Evolutionary conservation across 306 rosid genomes (phyloP).

Genomic region (Cicer bijugum): DNA sequence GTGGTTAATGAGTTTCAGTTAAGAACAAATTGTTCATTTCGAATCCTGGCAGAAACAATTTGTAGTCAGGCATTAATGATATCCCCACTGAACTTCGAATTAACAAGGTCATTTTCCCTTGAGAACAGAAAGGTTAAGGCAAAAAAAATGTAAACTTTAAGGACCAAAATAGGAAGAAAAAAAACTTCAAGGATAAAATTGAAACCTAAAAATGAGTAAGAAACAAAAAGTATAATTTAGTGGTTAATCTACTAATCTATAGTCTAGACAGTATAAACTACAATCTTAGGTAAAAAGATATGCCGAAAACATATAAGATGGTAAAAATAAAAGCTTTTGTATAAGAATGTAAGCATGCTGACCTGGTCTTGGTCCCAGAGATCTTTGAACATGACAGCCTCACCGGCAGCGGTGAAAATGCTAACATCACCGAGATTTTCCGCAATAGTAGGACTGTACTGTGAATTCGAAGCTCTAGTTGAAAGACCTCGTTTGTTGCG

Average conservation of each 20-base stretch:
- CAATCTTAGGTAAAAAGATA: neutral
- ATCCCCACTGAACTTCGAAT: too few relatives aligned
- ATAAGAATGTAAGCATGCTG: constrained; percentile 2
- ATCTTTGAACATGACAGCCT: constrained; percentile 63
- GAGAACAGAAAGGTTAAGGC: too few relatives aligned
- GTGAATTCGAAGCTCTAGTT: constrained; percentile 54
- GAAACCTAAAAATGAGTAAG: too few relatives aligned
- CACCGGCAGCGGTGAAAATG: constrained; percentile 73
- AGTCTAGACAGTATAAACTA: constrained; percentile 1
- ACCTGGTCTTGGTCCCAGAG: constrained; percentile 81
- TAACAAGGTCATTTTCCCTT: too few relatives aligned
- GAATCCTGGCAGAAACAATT: too few relatives aligned
- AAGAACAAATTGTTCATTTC: too few relatives aligned
- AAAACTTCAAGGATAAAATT: too few relatives aligned
- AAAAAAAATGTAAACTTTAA: too few relatives aligned
- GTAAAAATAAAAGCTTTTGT: constrained; percentile 27
- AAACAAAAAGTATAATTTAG: too few relatives aligned
- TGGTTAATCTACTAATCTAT: neutral
- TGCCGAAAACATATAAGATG: neutral
- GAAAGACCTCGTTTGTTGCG: constrained; percentile 42
- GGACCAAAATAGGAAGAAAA: too few relatives aligned
- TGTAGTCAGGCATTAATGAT: too few relatives aligned
- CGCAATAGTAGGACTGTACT: constrained; percentile 44
- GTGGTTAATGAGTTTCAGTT: too few relatives aligned
- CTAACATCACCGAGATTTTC: constrained; percentile 55